Evolutionary conservation across 192 early-diverging fungal genomes (phyloP), one percentile per base, ranked within the genome.

Genomic region (Coemansia sp.): DNA sequence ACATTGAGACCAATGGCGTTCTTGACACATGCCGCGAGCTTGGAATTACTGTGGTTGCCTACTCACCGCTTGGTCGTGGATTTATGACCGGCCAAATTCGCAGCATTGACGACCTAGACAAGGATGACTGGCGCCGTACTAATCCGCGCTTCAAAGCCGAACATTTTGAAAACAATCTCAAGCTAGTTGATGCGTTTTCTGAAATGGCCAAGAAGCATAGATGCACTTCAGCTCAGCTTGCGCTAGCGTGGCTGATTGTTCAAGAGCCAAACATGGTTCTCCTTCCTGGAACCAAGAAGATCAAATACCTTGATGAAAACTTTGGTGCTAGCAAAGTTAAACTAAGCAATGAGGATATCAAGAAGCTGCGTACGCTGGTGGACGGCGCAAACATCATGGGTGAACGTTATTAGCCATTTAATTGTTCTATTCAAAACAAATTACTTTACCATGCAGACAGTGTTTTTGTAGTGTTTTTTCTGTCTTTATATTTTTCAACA

Each of bases 31-130:
- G 89, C 67, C 83, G 87, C 52, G 87, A 90, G 62, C 81, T 92
- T 3, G 87, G 88, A 36, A 77, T 93, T 44, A 87, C 82, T 14
- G 64, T 90, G 9, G 74, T 94, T 18, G 88, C 93, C 1, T 87
- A 90, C 56, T 87, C 88, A 6, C 89, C 89, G 3, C 62, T 92
- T 3, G 90, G 88, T 2, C 82, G 86, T 48, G 92, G 92, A 4
- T 84, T 90, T 38, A 61, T 92, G 53, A 86, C 86, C 1, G 87
- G 89, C 14, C 70, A 77, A 11, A 84, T 86, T 63, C 76, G 73
- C 56, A 73, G 64, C 14, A 55, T 67, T 37, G 83, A 85, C 6
- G 85, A 88, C 28, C 71, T 91, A 12, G 73, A 64, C 7, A 64
- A 61, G 18, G 66, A 58, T 31, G 89, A 91, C 59, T 83, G 70